Evolutionary conservation across 1,139 yeast genomes (phyloP).

Genomic region (Kodamaea sp.): DNA sequence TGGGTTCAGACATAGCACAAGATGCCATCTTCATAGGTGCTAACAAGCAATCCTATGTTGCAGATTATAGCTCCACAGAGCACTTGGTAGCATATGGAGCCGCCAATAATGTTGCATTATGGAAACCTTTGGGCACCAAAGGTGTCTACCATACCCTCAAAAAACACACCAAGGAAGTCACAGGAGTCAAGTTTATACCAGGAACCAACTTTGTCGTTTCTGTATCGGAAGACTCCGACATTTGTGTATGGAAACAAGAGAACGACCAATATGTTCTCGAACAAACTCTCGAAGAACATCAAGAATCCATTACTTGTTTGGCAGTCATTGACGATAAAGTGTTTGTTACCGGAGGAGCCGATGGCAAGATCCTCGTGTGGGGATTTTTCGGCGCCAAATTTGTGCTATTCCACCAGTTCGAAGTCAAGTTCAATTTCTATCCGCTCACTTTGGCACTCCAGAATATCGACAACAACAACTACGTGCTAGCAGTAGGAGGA

Average conservation of each 20-base stretch:
- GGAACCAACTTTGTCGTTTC: slow-evolving; percentile 51
- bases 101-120: slow-evolving; percentile 67
- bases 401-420: slow-evolving; percentile 32
- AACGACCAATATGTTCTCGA: slow-evolving; percentile 21
- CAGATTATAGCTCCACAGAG: slow-evolving; percentile 50
- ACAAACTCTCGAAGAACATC: slow-evolving; percentile 41
- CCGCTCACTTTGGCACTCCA: slow-evolving; percentile 66
- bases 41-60: slow-evolving; percentile 68
- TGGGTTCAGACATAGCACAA: slow-evolving; percentile 22
- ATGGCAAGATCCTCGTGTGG: slow-evolving; percentile 62
- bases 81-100: slow-evolving; percentile 75
- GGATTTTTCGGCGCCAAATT: slow-evolving; percentile 21
- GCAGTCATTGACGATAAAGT: slow-evolving; percentile 34
- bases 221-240: slow-evolving; percentile 62
- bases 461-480: slow-evolving; percentile 37
- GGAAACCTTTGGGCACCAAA: slow-evolving; percentile 55
- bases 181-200: slow-evolving; percentile 60
- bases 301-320: slow-evolving; percentile 53
- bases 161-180: slow-evolving; percentile 57
- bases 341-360: slow-evolving; percentile 66
- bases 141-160: slow-evolving; percentile 62
- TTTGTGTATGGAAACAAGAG: slow-evolving; percentile 58
- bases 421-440: slow-evolving; percentile 52
- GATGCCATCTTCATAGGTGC: slow-evolving; percentile 79
- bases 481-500: slow-evolving; percentile 80